Percentiles rank a stretch among this genome's conserved stretches.
Evolutionary conservation across 2,329 filamentous ascomycete species (phyloP).

Genomic region (Colletotrichum nymphaeae): DNA sequence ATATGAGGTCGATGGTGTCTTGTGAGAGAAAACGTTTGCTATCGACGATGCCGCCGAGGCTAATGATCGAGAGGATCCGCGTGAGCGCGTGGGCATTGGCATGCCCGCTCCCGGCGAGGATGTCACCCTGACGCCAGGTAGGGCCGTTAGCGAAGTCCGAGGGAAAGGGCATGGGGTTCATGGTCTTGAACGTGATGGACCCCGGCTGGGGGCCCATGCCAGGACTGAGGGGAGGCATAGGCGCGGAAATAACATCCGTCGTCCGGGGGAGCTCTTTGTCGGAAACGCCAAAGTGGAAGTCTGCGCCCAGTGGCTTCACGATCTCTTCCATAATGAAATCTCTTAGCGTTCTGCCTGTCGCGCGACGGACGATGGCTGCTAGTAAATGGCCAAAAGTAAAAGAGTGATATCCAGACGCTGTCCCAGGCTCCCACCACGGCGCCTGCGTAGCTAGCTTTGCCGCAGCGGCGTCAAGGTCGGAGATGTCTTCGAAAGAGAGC

Average conservation of each 20-base stretch:
- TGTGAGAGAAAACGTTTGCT: conserved; percentile 48
- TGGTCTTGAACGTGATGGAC: conserved; percentile 45
- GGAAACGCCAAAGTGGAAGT: conserved; percentile 56
- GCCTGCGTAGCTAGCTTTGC: conserved; percentile 50
- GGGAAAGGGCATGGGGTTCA: conserved; percentile 40
- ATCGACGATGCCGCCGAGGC: conserved; percentile 37
- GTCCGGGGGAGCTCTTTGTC: conserved; percentile 53
- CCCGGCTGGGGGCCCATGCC: conserved; percentile 37
- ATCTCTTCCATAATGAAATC: conserved; percentile 53
- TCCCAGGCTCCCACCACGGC: conserved; percentile 58
- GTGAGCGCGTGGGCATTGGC: conserved; percentile 55
- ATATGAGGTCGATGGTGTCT: conserved; percentile 54
- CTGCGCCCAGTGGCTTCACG: conserved; percentile 52
- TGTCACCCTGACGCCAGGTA: conserved; percentile 50
- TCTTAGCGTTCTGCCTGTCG: conserved; percentile 52
- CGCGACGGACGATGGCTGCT: conserved; percentile 53
- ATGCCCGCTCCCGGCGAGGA: conserved; percentile 57
- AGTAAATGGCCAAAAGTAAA: conserved; percentile 53
- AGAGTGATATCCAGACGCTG: conserved; percentile 54
- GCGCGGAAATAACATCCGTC: conserved; percentile 45
- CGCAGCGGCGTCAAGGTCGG: conserved; percentile 44
- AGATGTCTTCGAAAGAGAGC: conserved; percentile 47
- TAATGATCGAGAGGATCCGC: conserved; percentile 49
- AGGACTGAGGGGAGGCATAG: conserved; percentile 37
- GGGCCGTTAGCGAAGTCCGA: conserved; percentile 40